These are phyloP conservation scores for Eutypella sp. DNA, from an alignment of 2,329 filamentous ascomycete genomes.

Conservation along the genomic window DNA sequence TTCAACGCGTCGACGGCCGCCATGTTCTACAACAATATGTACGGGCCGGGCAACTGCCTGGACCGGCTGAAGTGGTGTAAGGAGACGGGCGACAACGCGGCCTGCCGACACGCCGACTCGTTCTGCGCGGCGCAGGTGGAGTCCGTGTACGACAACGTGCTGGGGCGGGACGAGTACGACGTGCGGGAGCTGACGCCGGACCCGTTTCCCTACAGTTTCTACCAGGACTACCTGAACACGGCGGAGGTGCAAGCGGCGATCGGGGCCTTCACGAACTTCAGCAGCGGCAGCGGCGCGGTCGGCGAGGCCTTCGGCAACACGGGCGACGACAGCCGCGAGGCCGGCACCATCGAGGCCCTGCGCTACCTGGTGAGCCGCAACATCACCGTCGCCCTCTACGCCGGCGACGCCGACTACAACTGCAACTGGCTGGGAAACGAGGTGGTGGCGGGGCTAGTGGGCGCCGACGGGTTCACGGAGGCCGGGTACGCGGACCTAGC, in stretches of 20 bases:
- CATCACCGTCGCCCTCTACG: slow-evolving; percentile 23
- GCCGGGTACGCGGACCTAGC: slow-evolving; percentile 45
- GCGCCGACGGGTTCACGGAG: slow-evolving; percentile 32
- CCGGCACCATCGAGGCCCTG: slow-evolving; percentile 20
- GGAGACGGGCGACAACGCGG: slow-evolving; percentile 40
- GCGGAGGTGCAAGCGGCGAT: slow-evolving; percentile 50
- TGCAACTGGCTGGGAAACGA: slow-evolving; percentile 29
- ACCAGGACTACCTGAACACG: slow-evolving; percentile 53
- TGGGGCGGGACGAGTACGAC: slow-evolving; percentile 55
- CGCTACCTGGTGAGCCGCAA: slow-evolving; percentile 15
- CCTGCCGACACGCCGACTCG: slow-evolving; percentile 49
- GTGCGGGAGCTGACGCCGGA: slow-evolving; percentile 50
- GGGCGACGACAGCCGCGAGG: slow-evolving; percentile 41
- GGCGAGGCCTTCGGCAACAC: slow-evolving; percentile 50
- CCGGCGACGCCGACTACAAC: slow-evolving; percentile 29
- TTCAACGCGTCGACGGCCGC: slow-evolving; percentile 44
- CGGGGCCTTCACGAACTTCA: slow-evolving; percentile 56
- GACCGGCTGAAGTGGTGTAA: slow-evolving; percentile 54
- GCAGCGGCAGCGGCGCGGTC: slow-evolving; percentile 38
- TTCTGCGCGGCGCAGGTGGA: slow-evolving; percentile 54
- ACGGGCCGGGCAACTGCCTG: slow-evolving; percentile 55
- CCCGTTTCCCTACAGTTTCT: slow-evolving; percentile 54
- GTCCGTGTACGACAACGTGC: slow-evolving; percentile 43
- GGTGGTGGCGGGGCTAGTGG: slow-evolving; percentile 28
- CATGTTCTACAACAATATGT: slow-evolving; percentile 54